Base-by-base conservation (phyloP, 345 rosid species). In the Corymbia maculata region DNA sequence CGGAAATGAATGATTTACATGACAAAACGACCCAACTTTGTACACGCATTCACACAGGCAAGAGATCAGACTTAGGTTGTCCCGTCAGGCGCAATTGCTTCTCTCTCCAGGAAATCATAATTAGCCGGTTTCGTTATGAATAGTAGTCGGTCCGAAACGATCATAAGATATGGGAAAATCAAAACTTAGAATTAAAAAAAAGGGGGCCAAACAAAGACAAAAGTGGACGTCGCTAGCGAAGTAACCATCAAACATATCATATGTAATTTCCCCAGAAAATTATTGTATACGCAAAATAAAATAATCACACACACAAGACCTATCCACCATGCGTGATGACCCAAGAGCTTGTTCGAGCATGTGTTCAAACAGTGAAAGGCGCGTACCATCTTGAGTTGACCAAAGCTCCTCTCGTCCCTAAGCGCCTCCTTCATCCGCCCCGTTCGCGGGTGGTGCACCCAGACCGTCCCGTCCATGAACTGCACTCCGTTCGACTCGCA, bases 381-480 rank as follows among this genome's bases (percentile, higher is more conserved):
- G 36, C 85, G 26, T 30, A 93, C 94, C 91, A 66, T 55, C 87
- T 85, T 90, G 87, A 93, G 89, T 61, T 91, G 87, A 15, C 94
- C 94, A 52, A 93, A 93, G 15, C 91, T 88, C 51, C 90, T 89
- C 59, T 85, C 82, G 88, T 91, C 93, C 51, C 9, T 24, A 30
- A 93, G 84, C 82, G 89, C 91, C 50, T 85, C 88, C 30, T 50
- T 80, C 94, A 93, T 93, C 88, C 86, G 85, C 13, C 87, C 79
- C 28, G 93, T 89, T 79, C 94, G 85, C 13, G 93, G 94, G 79
- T 93, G 89, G 82, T 93, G 94, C 88, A 93, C 53, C 94, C 94
- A 93, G 93, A 90, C 89, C 55, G 94, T 93, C 16, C 91, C 93
- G 87, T 93, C 94, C 94, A 93, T 93, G 87, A 89, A 51, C 91